A percentile compares a stretch with the other conserved stretches of the same genome.
Conservation (phyloP, 2,329 filamentous ascomycete species). For the Claviceps capensis region DNA sequence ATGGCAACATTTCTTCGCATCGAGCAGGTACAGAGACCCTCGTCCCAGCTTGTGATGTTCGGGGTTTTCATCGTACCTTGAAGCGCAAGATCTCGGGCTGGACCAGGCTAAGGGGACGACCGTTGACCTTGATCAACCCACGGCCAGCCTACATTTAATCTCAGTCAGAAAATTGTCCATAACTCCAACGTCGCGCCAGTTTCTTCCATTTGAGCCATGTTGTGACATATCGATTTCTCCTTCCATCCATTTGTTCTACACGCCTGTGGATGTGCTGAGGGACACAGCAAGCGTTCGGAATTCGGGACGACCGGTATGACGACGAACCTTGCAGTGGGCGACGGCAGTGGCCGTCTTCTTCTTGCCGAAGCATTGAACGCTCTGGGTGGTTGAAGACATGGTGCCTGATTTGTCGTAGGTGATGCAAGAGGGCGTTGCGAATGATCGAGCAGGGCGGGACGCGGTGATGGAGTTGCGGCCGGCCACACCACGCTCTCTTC, state of each 20-base stretch:
- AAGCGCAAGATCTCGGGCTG: conserved; percentile 95
- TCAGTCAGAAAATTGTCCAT: conserved; percentile 12
- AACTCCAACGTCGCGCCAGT: not conserved
- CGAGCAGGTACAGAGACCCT: not conserved
- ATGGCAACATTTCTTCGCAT: not conserved
- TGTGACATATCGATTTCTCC: not conserved
- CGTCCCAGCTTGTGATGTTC: not conserved
- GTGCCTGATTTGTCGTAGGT: conserved; percentile 28
- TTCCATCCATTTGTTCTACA: not conserved
- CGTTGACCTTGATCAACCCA: conserved; percentile 97
- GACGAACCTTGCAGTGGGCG: conserved; percentile 79
- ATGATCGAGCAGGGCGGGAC: conserved; percentile 3
- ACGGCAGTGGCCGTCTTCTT: conserved; percentile 84
- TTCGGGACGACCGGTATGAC: not conserved
- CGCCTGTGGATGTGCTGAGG: not conserved
- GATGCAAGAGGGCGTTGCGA: conserved; percentile 6
- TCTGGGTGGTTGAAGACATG: conserved; percentile 65
- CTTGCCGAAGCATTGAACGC: conserved; percentile 98
- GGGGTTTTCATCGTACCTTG: conserved; percentile 50
- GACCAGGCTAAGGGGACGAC: conserved; percentile 83
- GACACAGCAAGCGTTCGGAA: not conserved
- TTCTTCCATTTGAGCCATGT: not conserved
- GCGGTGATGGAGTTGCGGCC: conserved; percentile 5
- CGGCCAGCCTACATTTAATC: conserved; percentile 24
- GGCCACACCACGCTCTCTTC: not conserved